Percentiles rank a stretch among this genome's conserved stretches.
phyloP scores from a whole-genome alignment of 106 monocot species.

The Chionographis japonica region DNA sequence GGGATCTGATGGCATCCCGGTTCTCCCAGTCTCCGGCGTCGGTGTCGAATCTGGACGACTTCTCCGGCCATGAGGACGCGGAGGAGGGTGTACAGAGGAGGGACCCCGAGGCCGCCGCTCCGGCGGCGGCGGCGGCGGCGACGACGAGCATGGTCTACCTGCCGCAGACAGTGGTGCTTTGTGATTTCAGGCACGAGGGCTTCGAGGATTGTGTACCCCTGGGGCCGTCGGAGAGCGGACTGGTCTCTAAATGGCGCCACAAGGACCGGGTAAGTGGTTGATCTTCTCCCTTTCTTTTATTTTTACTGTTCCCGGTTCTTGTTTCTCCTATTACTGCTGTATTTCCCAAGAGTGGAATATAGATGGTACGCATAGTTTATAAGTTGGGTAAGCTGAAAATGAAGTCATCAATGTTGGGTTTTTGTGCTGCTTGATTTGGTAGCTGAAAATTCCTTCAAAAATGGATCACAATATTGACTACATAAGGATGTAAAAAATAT shows the following conservation, averaged over 20 bases:
- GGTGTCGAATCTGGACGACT: slow-evolving; percentile 32
- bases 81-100: slow-evolving; percentile 19
- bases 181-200: slow-evolving; percentile 72
- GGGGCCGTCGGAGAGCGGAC: slow-evolving; percentile 49
- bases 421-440: too few species aligned
- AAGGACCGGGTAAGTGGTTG: slow-evolving; percentile 65
- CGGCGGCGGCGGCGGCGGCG: slow-evolving; percentile 2
- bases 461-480: too few species aligned
- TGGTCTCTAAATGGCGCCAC: slow-evolving; percentile 72
- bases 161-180: slow-evolving; percentile 78
- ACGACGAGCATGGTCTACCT: slow-evolving; percentile 59
- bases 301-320: not conserved
- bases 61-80: slow-evolving; percentile 25
- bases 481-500: too few species aligned
- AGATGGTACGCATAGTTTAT: too few species aligned
- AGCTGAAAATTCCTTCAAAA: too few species aligned
- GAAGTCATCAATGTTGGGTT: too few species aligned
- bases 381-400: too few species aligned
- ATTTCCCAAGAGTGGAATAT: not conserved
- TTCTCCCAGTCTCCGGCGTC: slow-evolving; percentile 34
- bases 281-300: not conserved
- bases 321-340: not conserved
- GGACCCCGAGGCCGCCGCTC: slow-evolving; percentile 12
- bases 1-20: slow-evolving; percentile 76
- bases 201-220: slow-evolving; percentile 49